Base-by-base conservation (phyloP, 768 basidiomycete genomes). In the Naganishia kalamii region DNA sequence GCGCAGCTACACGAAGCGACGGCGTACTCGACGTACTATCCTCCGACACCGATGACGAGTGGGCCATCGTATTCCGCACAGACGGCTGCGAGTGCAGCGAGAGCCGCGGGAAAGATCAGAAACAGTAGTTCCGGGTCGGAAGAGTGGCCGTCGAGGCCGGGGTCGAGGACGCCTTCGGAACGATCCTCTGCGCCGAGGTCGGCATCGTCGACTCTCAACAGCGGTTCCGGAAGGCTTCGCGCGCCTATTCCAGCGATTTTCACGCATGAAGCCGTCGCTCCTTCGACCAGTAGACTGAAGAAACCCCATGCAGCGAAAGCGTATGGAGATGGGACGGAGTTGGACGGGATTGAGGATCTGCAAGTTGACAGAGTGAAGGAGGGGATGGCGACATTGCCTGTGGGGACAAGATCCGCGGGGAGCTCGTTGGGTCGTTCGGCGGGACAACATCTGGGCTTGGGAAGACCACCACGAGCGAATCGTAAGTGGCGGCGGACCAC, bases 281-380 rank as follows among this genome's bases (percentile, higher is more conserved):
- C 50, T 6, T 27, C 43, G 10, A 46, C 65, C 29, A 51, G 64
- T n/a, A 44, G 68, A 15, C 70, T 73, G 62, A 65, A 62, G 15
- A 57, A 57, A 54, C 74, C 72, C 2, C 68, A 62, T 41, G 46
- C 57, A 52, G 23, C n/a, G 19, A 63, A 68, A 65, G 57, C 62
- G 4, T 80, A 77, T 65, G 79, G 80, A 0, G 79, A 80, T 66
- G 92, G 92, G 15, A 92, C 90, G 11, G 92, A 94, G 75, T 80
- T 96, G 60, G 92, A 96, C 71, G 85, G 78, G 3, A 83, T 96
- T 65, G 92, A 93, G 29, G 92, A 96, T 76, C 40, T 68, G 51
- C 41, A 23, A 25, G 52, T 63, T 11, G 66, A 68, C 29, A 49
- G 61, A 30, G 41, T 25, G 17, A 67, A 63, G 43, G 66, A 67